phyloP scores from a whole-genome alignment of 257 asterid genomes.

The Osmanthus fragrans region DNA sequence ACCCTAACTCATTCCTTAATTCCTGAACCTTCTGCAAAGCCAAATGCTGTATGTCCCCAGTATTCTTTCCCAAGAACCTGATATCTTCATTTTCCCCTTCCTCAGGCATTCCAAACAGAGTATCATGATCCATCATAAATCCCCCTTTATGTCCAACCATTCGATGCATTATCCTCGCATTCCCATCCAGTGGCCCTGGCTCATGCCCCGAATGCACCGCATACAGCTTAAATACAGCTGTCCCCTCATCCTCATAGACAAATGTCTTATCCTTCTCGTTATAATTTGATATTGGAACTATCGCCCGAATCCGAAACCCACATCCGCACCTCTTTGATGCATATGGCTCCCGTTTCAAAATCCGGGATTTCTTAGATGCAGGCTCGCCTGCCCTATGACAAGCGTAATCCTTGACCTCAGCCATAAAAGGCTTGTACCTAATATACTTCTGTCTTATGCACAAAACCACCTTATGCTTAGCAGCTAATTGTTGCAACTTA shows the following conservation, averaged over 20 bases:
- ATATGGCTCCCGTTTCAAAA: conserved; percentile 84
- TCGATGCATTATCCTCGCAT: conserved; percentile 95
- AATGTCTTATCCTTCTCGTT: conserved; percentile 91
- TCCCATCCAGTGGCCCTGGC: conserved; percentile 96
- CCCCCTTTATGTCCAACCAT: conserved; percentile 93
- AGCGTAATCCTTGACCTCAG: conserved; percentile 97
- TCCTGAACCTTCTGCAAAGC: conserved; percentile 81
- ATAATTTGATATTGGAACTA: conserved; percentile 89
- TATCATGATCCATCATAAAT: conserved; percentile 74
- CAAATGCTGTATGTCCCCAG: conserved; percentile 61
- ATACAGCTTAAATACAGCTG: conserved; percentile 89
- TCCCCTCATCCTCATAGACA: conserved; percentile 95
- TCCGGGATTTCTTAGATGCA: conserved; percentile 69
- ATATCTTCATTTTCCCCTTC: conserved; percentile 77
- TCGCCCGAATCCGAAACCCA: conserved; percentile 90
- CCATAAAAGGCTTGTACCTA: conserved; percentile 97
- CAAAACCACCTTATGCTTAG: conserved; percentile 86
- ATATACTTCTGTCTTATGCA: conserved; percentile 91
- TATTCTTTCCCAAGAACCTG: conserved; percentile 62
- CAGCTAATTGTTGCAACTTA: conserved; percentile 84
- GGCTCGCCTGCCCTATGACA: conserved; percentile 98
- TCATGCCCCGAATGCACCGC: conserved; percentile 97
- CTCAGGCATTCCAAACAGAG: conserved; percentile 69
- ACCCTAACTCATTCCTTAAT: conserved; percentile 70
- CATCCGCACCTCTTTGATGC: conserved; percentile 93